Evolutionary conservation across 176 grass and related monocot genomes (phyloP).

Genomic region (Puya raimondii): DNA sequence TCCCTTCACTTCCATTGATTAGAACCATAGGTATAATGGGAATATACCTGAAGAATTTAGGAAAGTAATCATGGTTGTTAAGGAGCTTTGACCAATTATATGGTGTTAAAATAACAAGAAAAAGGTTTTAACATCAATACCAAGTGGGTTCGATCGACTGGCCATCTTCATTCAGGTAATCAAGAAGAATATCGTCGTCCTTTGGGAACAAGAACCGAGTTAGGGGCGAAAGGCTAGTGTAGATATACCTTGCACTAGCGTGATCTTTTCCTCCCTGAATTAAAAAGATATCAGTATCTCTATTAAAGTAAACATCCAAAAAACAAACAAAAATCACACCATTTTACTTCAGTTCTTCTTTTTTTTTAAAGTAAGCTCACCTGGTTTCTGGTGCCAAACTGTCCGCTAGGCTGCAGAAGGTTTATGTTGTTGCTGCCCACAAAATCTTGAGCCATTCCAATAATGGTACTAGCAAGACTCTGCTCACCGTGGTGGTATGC

Average conservation of each 20-base stretch:
- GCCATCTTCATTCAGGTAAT: constrained; percentile 77
- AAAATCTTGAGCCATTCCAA: constrained; percentile 97
- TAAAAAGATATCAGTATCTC: neutral
- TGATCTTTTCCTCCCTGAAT: constrained; percentile 86
- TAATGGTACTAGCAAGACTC: constrained; percentile 62
- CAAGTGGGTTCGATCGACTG: constrained; percentile 79
- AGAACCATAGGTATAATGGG: constrained; percentile 86
- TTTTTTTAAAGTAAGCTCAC: constrained; percentile 19
- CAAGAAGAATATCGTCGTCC: constrained; percentile 77
- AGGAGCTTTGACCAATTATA: neutral
- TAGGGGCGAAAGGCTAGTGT: constrained; percentile 37
- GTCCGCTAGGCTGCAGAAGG: constrained; percentile 58
- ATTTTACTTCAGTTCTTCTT: neutral
- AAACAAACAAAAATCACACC: neutral
- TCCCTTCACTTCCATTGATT: constrained; percentile 92
- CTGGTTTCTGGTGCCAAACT: constrained; percentile 71
- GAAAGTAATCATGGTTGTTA: constrained; percentile 2
- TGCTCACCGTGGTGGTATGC: constrained; percentile 86
- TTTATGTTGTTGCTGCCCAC: constrained; percentile 91
- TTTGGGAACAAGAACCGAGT: constrained; percentile 70
- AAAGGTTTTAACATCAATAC: constrained; percentile 28
- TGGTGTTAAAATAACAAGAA: neutral
- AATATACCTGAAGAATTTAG: constrained; percentile 49
- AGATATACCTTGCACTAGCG: constrained; percentile 72
- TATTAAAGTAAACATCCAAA: neutral